Conservation (phyloP, 306 rosid genomes). For the Gynostemma pentaphyllum region DNA sequence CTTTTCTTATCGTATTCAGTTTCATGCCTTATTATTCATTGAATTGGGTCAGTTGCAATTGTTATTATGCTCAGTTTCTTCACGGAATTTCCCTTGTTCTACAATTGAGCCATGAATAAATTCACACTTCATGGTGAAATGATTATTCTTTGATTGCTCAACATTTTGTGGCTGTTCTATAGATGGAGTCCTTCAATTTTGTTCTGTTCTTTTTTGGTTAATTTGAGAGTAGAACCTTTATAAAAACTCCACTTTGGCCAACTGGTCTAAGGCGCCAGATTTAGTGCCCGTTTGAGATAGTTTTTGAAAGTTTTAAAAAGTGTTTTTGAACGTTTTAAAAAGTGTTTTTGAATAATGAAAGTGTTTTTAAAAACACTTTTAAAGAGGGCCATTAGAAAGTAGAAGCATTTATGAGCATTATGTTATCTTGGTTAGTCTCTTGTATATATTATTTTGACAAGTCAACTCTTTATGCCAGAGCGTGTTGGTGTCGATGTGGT, state of each 20-base stretch:
- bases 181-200: not conserved
- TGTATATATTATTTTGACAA: not conserved
- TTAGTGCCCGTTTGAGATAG: too few species aligned
- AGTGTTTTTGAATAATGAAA: too few species aligned
- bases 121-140: not conserved
- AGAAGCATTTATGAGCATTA: not conserved
- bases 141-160: not conserved
- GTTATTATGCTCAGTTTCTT: not conserved
- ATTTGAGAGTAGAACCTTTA: too few species aligned
- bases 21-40: not conserved
- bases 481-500: conserved; percentile 73
- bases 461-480: conserved; percentile 34
- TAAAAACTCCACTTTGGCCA: too few species aligned
- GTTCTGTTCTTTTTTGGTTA: not conserved
- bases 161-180: not conserved
- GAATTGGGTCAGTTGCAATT: not conserved
- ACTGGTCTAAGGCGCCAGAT: too few species aligned
- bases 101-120: not conserved
- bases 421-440: not conserved
- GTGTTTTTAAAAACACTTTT: too few species aligned
- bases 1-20: not conserved
- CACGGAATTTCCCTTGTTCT: not conserved
- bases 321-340: too few species aligned
- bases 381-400: too few species aligned
- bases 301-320: too few species aligned